These are phyloP conservation scores for Corymbia calophylla DNA, from an alignment of 441 rosid species.

Conservation along the genomic window DNA sequence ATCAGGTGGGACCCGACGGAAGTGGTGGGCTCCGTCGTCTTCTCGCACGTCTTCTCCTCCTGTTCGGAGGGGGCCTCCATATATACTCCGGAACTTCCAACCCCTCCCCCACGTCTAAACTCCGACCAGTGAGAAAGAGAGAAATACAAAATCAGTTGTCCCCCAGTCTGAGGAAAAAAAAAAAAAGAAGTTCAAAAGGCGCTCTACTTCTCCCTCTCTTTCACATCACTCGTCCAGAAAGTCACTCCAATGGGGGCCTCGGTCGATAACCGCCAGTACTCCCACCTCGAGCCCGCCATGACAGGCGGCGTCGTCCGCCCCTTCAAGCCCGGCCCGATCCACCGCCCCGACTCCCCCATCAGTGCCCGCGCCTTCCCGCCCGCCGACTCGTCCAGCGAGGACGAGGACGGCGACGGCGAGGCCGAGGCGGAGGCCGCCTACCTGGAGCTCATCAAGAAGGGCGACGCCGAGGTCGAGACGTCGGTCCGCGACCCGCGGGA, in stretches of 20 bases:
- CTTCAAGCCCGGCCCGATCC: constrained; percentile 27
- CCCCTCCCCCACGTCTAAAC: background rate
- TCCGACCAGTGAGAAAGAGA: background rate
- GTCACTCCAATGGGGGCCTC: constrained; percentile 60
- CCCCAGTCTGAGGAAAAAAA: background rate
- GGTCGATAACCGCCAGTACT: constrained; percentile 70
- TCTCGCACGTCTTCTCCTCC: background rate
- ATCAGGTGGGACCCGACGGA: background rate
- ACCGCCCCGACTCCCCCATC: constrained; percentile 23
- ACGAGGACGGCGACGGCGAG: constrained; percentile 23
- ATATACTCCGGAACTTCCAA: background rate
- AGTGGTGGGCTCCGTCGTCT: background rate
- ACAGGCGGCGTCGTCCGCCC: constrained; percentile 41
- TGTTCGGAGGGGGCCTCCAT: background rate
- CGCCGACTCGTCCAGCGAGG: background rate
- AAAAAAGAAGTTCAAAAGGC: background rate
- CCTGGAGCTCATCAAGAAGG: constrained; percentile 33
- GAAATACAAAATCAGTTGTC: background rate
- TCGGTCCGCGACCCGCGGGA: constrained; percentile 60
- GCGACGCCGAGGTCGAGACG: constrained; percentile 55
- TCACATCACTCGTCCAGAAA: background rate
- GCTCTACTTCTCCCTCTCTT: background rate
- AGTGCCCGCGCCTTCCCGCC: background rate
- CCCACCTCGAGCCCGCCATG: constrained; percentile 34
- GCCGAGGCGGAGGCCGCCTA: constrained; percentile 33